These are phyloP conservation scores for Talaromyces adpressus DNA, from an alignment of 495 filamentous ascomycete species.

Conservation along the genomic window DNA sequence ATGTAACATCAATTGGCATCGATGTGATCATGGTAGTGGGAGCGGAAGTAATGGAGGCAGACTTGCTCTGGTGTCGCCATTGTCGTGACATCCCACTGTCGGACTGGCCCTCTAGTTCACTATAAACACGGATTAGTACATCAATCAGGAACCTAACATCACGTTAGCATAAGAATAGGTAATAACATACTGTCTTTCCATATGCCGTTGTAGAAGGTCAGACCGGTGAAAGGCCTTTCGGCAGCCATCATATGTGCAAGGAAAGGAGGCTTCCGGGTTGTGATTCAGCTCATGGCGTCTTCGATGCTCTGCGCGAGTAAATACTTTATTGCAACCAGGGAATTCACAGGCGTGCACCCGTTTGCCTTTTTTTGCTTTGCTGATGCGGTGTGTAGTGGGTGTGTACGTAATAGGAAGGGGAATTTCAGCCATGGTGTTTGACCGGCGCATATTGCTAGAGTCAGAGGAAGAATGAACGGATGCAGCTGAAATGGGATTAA, in stretches of 20 bases:
- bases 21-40: conserved; percentile 22
- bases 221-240: conserved; percentile 72
- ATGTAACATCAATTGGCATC: conserved; percentile 19
- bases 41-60: conserved; percentile 18
- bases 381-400: conserved; percentile 69
- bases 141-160: not conserved
- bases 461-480: not conserved
- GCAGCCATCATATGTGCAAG: conserved; percentile 62
- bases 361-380: conserved; percentile 77
- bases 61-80: conserved; percentile 24
- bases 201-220: conserved; percentile 72
- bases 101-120: conserved; percentile 35
- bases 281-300: conserved; percentile 86
- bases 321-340: conserved; percentile 61
- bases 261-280: conserved; percentile 57
- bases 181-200: conserved; percentile 46
- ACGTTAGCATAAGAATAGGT: not conserved
- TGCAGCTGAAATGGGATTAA: not conserved
- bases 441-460: conserved; percentile 21
- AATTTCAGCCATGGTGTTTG: conserved; percentile 18
- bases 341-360: conserved; percentile 68
- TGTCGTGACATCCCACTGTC: conserved; percentile 16
- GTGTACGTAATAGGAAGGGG: conserved; percentile 46
- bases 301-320: conserved; percentile 81
- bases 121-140: conserved; percentile 9